Conservation (phyloP, 2,329 filamentous ascomycete species). For the Lizonia empirigonia region DNA sequence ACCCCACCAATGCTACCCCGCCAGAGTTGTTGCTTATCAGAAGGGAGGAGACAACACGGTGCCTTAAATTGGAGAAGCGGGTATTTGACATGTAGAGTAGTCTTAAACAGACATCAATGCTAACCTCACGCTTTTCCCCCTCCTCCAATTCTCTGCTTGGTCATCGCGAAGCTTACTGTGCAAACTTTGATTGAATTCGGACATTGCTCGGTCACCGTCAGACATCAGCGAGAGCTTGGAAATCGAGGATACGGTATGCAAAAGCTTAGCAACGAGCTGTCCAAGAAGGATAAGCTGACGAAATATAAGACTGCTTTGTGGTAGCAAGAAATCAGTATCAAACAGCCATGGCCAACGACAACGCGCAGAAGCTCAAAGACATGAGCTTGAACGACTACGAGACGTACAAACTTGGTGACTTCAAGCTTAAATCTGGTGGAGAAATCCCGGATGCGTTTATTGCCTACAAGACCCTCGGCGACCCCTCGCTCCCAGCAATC, state of each 20-base stretch:
- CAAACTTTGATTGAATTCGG: slow-evolving; percentile 1
- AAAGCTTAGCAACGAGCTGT: neutral
- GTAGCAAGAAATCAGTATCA: neutral
- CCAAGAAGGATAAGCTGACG: neutral
- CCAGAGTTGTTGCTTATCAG: slow-evolving; percentile 18
- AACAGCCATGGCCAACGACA: slow-evolving; percentile 2
- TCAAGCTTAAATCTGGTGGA: slow-evolving; percentile 68
- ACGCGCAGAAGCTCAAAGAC: slow-evolving; percentile 6
- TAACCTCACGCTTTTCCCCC: too few species aligned
- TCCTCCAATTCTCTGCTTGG: neutral
- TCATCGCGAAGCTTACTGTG: neutral
- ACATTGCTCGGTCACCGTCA: neutral
- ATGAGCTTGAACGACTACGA: slow-evolving; percentile 49
- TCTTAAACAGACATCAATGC: neutral
- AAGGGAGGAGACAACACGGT: slow-evolving; percentile 3
- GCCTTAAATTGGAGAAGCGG: slow-evolving; percentile 3
- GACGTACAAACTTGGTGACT: slow-evolving; percentile 67
- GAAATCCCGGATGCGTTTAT: slow-evolving; percentile 68
- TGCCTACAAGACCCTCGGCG: slow-evolving; percentile 78
- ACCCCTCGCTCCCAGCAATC: slow-evolving; percentile 65
- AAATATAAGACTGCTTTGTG: neutral
- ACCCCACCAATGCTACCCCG: slow-evolving; percentile 27
- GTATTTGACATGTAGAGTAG: slow-evolving; percentile 1
- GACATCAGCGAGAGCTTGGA: neutral
- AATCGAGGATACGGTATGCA: neutral